Conservation (phyloP, 129 eudicot genomes). For the Lactuca sativa region DNA sequence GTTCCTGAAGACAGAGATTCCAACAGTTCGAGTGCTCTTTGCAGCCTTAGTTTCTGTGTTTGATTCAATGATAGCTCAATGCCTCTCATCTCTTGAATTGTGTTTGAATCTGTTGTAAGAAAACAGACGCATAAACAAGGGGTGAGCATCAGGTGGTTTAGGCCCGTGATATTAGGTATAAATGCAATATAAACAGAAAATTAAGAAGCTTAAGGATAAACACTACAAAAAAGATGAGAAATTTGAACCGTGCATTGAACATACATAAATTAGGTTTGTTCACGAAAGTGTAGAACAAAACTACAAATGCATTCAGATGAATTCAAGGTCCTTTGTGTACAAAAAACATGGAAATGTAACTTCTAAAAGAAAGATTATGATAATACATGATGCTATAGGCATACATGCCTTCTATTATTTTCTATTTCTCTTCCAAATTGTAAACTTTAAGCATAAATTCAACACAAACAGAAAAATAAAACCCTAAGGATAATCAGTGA, state of each 20-base stretch:
- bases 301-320: not conserved
- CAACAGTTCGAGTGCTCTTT: too few relatives aligned
- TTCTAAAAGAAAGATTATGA: not conserved
- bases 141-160: too few relatives aligned
- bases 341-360: constrained; percentile 16
- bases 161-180: not conserved
- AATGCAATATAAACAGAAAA: not conserved
- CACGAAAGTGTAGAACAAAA: not conserved
- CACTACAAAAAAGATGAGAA: not conserved
- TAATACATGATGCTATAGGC: not conserved
- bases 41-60: too few relatives aligned
- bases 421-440: not conserved
- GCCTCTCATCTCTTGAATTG: constrained; percentile 54
- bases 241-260: not conserved
- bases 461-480: not conserved
- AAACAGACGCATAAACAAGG: constrained; percentile 6
- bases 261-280: not conserved
- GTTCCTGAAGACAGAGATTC: constrained; percentile 53
- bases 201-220: not conserved
- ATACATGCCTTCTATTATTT: not conserved
- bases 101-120: not conserved
- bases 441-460: not conserved
- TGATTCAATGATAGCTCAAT: constrained; percentile 63
- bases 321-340: not conserved
- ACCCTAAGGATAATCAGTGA: constrained; percentile 11